Percentiles rank a stretch among this genome's conserved stretches.
Conservation (phyloP, 345 rosid genomes). For the Salix udensis region DNA sequence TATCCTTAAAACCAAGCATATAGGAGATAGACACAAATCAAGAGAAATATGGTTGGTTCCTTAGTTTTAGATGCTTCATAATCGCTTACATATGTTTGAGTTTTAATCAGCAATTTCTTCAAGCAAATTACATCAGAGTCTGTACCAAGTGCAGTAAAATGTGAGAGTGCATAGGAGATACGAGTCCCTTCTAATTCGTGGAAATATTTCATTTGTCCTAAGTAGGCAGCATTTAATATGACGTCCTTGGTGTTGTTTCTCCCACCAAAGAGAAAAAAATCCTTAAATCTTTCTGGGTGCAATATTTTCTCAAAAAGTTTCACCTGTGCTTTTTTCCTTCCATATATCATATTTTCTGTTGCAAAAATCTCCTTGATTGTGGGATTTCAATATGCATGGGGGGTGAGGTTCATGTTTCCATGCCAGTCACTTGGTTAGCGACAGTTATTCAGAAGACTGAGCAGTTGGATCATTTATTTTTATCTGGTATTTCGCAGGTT, state of each 20-base stretch:
- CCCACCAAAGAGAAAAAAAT: background rate
- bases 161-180: background rate
- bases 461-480: background rate
- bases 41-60: constrained; percentile 83
- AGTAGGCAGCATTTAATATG: too few species aligned
- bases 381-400: background rate
- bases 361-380: background rate
- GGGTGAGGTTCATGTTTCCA: background rate
- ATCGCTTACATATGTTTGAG: background rate
- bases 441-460: background rate
- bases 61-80: constrained; percentile 2
- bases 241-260: background rate
- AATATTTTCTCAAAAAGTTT: background rate
- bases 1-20: too few species aligned
- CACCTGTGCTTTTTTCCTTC: background rate
- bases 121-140: background rate
- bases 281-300: background rate
- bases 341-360: background rate
- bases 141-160: background rate
- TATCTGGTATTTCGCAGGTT: constrained; percentile 51
- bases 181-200: background rate
- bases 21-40: too few species aligned
- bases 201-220: background rate
- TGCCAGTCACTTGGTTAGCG: background rate
- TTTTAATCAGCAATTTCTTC: background rate